Base-by-base conservation (phyloP, 495 filamentous ascomycete species). In the Xanthoparmelia taractica region DNA sequence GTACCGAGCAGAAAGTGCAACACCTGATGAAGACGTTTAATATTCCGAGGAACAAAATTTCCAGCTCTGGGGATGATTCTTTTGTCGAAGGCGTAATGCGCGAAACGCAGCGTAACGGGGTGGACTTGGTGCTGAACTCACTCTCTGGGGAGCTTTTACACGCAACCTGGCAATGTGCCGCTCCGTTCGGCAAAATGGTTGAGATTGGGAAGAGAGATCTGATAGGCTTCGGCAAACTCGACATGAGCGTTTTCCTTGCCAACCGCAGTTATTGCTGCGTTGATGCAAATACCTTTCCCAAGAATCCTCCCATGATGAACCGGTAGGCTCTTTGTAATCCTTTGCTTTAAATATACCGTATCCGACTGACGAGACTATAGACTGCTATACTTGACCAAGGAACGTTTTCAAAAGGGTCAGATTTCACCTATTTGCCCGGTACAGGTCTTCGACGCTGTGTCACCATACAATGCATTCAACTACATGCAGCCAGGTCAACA, bases 111-210 rank as follows among this genome's bases (percentile, higher is more conserved):
- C 78, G n/a, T 12, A 65, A 69, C 34, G 81, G 83, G 20, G 80
- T 84, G 31, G 79, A 83, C 57, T 73, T 84, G 20, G 78, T 80
- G 0, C 68, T 84, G n/a, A 81, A 84, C 57, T 79, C 80, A 4
- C 74, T 84, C 15, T 77, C 79, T 6, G 78, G 78, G 11, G 79
- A 80, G 61, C 68, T 78, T 0, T 69, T 80, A 2, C 76, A 76
- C 41, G 74, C 75, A 37, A 76, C 78, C 0, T 84, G 81, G 74
- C 73, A 79, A 37, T 82, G 78, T 59, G 73, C 85, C 45, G 82
- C 76, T 11, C 75, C 79, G 15, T 83, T 82, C 68, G 83, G 83
- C 5, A 74, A 75, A 1, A 79, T 84, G 67, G 72, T 86, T 37
- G 84, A 87, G 59, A 73, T 84, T 29, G 76, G 80, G 8, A 77